These are phyloP conservation scores for Antarctomyces pellizariae DNA, from an alignment of 495 filamentous ascomycete genomes.

Conservation along the genomic window DNA sequence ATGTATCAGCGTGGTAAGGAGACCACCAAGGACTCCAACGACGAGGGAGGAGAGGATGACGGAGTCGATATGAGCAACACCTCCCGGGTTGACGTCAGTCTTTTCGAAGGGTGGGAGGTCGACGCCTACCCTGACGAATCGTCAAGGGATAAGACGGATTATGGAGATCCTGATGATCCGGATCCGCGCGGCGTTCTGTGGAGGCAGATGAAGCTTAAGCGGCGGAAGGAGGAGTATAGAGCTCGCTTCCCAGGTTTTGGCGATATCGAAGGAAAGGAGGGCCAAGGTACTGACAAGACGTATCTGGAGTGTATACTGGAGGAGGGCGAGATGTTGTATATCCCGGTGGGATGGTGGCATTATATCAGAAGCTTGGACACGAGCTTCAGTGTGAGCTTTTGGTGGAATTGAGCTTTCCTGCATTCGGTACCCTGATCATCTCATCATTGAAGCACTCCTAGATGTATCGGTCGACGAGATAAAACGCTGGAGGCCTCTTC, in stretches of 20 bases:
- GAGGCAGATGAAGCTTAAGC: slow-evolving; percentile 3
- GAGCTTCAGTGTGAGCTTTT: slow-evolving; percentile 93
- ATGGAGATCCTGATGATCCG: too few relatives aligned
- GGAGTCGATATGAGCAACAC: slow-evolving; percentile 88
- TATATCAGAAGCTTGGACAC: slow-evolving; percentile 71
- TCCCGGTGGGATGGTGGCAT: slow-evolving; percentile 96
- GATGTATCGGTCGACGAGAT: too few relatives aligned
- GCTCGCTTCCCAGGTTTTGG: slow-evolving; percentile 10
- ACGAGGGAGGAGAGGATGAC: slow-evolving; percentile 40
- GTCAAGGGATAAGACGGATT: slow-evolving; percentile 3
- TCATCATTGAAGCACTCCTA: too few relatives aligned
- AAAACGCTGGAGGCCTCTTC: too few relatives aligned
- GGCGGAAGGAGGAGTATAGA: too few relatives aligned
- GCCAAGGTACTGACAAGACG: too few relatives aligned
- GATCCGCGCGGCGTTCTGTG: too few relatives aligned
- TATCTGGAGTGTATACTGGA: slow-evolving; percentile 63
- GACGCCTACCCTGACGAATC: too few relatives aligned
- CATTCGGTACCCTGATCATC: too few relatives aligned
- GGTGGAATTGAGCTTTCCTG: slow-evolving; percentile 90
- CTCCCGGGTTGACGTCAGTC: slow-evolving; percentile 45
- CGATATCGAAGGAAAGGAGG: slow-evolving; percentile 26
- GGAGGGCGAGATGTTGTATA: slow-evolving; percentile 70
- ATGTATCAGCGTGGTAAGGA: slow-evolving; percentile 33
- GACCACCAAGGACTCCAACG: too few relatives aligned
- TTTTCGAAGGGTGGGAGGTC: slow-evolving; percentile 29